Evolutionary conservation across 345 rosid genomes (phyloP).

Genomic region (Tarenaya hassleriana): DNA sequence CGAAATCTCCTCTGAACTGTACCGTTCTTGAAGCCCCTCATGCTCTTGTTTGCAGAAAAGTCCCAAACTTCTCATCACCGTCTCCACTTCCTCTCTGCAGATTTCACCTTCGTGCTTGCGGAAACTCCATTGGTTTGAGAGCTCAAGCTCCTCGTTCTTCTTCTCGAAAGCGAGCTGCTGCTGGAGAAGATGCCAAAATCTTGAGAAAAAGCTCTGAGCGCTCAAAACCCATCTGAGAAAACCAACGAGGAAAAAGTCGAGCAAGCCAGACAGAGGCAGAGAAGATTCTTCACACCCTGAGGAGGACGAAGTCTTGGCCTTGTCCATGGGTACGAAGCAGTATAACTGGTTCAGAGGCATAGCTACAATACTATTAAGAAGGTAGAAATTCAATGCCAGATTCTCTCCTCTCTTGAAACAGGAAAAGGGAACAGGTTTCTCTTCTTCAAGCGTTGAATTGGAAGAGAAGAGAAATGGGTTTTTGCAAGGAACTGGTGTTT

Average conservation of each 20-base stretch:
- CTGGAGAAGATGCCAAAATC: slow-evolving; percentile 30
- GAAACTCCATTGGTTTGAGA: slow-evolving; percentile 17
- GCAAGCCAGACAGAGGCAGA: slow-evolving; percentile 23
- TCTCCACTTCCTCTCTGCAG: slow-evolving; percentile 48
- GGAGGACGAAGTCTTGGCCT: slow-evolving; percentile 23
- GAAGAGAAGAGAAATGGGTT: no score
- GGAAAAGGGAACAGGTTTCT: slow-evolving; percentile 10
- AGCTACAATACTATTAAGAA: no score
- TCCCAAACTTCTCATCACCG: slow-evolving; percentile 57
- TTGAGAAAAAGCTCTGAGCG: slow-evolving; percentile 30
- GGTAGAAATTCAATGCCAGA: slow-evolving; percentile 16
- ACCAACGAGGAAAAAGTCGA: slow-evolving; percentile 24
- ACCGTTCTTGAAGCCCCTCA: slow-evolving; percentile 32
- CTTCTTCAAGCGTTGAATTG: no score
- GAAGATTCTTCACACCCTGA: slow-evolving; percentile 12
- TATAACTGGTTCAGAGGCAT: slow-evolving; percentile 13
- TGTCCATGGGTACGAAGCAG: slow-evolving; percentile 28
- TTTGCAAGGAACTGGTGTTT: slow-evolving; percentile 4
- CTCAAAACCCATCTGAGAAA: slow-evolving; percentile 26
- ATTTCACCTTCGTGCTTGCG: slow-evolving; percentile 28
- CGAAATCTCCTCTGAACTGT: slow-evolving; percentile 36
- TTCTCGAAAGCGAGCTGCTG: slow-evolving; percentile 19
- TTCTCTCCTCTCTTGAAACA: not conserved
- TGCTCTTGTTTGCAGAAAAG: slow-evolving; percentile 36
- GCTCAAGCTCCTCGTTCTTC: slow-evolving; percentile 28